These are phyloP conservation scores for Colletotrichum incanum DNA, from an alignment of 2,329 filamentous ascomycete genomes.

Conservation along the genomic window DNA sequence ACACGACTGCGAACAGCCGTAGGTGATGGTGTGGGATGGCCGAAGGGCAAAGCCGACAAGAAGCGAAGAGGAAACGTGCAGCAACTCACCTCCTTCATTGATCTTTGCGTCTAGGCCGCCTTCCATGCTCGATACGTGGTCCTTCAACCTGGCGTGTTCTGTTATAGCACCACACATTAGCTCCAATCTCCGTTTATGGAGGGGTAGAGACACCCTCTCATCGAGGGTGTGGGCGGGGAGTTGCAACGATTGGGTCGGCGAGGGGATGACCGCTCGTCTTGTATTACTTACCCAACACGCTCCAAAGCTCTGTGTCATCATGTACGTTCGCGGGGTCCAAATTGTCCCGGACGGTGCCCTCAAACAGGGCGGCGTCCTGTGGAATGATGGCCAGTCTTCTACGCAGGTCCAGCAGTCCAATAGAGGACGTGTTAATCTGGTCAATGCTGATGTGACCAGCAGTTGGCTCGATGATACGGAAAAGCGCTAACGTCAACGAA, in stretches of 20 bases:
- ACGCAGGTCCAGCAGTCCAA: constrained; percentile 90
- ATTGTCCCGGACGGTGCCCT: constrained; percentile 94
- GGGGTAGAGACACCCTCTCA: constrained; percentile 23
- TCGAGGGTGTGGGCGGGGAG: constrained; percentile 40
- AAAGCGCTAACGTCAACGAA: constrained; percentile 91
- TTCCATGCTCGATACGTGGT: constrained; percentile 88
- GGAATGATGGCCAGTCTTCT: constrained; percentile 96
- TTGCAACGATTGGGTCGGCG: constrained; percentile 16
- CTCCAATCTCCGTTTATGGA: constrained; percentile 44
- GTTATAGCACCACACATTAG: constrained; percentile 56
- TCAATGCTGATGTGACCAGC: constrained; percentile 92
- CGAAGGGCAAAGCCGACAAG: constrained; percentile 46
- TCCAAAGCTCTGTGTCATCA: constrained; percentile 98
- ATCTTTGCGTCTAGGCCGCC: constrained; percentile 92
- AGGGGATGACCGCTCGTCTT: constrained; percentile 24
- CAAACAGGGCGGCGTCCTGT: constrained; percentile 96
- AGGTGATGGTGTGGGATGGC: constrained; percentile 47
- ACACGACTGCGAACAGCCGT: constrained; percentile 48
- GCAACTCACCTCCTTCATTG: constrained; percentile 88
- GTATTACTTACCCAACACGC: constrained; percentile 82
- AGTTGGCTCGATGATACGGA: constrained; percentile 93
- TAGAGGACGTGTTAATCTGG: constrained; percentile 87
- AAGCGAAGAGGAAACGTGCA: constrained; percentile 45
- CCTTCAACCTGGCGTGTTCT: constrained; percentile 95
- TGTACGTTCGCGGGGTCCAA: constrained; percentile 95